A percentile compares a stretch with the other conserved stretches of the same genome.
Evolutionary conservation across 352 stramenopile species (phyloP).

Genomic region (Pythium guiyangense): DNA sequence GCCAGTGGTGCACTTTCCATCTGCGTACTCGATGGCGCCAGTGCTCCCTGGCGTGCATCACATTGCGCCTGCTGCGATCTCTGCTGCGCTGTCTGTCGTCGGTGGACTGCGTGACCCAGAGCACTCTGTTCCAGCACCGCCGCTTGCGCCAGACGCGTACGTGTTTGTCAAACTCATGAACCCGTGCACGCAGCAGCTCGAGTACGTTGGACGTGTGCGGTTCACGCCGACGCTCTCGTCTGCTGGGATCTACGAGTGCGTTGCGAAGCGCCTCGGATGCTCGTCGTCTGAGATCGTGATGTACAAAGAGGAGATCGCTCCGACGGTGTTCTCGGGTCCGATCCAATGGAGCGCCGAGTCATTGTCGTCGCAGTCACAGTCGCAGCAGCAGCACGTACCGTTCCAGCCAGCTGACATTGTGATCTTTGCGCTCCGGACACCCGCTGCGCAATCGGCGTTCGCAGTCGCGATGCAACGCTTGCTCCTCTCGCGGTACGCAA

Average conservation of each 20-base stretch:
- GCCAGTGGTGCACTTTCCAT: not conserved
- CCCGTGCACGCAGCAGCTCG: conserved; percentile 25
- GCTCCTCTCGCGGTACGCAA: conserved; percentile 34
- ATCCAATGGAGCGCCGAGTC: conserved; percentile 30
- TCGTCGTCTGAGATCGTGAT: conserved; percentile 43
- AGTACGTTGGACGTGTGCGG: conserved; percentile 38
- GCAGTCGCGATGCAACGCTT: conserved; percentile 21
- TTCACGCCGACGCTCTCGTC: conserved; percentile 29
- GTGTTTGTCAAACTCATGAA: conserved; percentile 71
- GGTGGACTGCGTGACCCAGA: too few relatives aligned
- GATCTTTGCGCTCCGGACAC: conserved; percentile 33
- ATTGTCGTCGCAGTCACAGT: not conserved
- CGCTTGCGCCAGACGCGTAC: conserved; percentile 21
- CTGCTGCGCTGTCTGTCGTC: too few relatives aligned
- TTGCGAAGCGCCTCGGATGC: conserved; percentile 34
- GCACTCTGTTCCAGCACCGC: not conserved
- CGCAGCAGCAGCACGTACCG: conserved; percentile 10
- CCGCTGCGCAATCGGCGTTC: conserved; percentile 20
- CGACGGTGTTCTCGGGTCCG: conserved; percentile 40
- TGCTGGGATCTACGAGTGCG: conserved; percentile 38
- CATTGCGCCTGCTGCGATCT: not conserved
- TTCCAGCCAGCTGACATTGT: conserved; percentile 61
- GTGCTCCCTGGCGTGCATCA: not conserved
- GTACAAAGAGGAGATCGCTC: conserved; percentile 76
- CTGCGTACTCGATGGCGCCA: too few relatives aligned